Conservation (phyloP, 768 basidiomycete genomes). For the Amanita polypyramis region DNA sequence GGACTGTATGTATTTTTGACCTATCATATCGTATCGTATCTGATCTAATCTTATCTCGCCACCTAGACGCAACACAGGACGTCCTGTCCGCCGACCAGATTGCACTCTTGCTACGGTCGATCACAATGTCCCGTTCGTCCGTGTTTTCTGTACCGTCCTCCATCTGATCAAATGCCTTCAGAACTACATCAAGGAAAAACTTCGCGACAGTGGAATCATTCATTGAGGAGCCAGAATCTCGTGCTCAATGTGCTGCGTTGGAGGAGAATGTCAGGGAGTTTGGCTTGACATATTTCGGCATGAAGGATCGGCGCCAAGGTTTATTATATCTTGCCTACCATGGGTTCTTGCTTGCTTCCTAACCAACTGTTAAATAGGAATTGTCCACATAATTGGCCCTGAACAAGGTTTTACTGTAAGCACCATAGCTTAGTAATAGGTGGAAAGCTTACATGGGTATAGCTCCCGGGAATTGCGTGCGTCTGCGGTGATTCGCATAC, state of each 20-base stretch:
- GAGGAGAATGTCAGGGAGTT: constrained; percentile 90
- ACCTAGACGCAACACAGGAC: constrained; percentile 56
- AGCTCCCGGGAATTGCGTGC: constrained; percentile 71
- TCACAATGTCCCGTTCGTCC: constrained; percentile 75
- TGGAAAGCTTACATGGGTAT: constrained; percentile 7
- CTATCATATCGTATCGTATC: not conserved
- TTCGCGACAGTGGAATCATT: constrained; percentile 64
- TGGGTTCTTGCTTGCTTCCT: not conserved
- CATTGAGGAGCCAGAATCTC: constrained; percentile 76
- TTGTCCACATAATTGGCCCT: constrained; percentile 85
- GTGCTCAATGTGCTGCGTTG: constrained; percentile 72
- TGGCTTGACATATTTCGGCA: constrained; percentile 85
- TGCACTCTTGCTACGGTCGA: constrained; percentile 86
- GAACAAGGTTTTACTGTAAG: constrained; percentile 86
- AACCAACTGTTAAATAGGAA: constrained; percentile 26
- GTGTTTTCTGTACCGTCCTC: not conserved
- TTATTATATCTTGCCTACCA: not conserved
- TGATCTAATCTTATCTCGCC: constrained; percentile 9
- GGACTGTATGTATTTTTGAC: constrained; percentile 45
- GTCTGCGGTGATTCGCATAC: constrained; percentile 94
- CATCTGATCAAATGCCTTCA: constrained; percentile 17
- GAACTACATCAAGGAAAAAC: constrained; percentile 65
- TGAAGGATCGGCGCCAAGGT: constrained; percentile 86
- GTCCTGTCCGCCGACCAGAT: constrained; percentile 74
- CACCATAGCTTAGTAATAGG: constrained; percentile 1